Conservation (phyloP, 306 rosid species). For the Trifolium subterraneum region DNA sequence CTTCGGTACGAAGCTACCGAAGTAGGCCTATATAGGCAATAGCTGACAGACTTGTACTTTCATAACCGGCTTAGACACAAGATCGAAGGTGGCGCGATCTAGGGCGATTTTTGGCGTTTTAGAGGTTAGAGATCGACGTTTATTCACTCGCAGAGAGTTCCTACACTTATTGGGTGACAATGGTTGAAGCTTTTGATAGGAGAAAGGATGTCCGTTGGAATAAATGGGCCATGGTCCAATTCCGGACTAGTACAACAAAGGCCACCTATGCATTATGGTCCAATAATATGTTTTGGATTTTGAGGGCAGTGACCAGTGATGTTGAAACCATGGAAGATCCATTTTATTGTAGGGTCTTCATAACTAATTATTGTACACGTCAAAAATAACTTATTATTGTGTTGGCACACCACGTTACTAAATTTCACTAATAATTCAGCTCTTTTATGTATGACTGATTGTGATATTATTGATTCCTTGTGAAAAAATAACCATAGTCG, state of each 20-base stretch:
- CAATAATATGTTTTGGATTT: background rate
- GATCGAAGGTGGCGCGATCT: no score
- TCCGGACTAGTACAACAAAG: background rate
- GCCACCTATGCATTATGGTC: background rate
- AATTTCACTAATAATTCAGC: background rate
- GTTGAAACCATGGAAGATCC: background rate
- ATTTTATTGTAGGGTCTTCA: background rate
- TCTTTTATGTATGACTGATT: background rate
- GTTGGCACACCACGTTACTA: background rate
- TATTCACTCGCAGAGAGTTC: no score
- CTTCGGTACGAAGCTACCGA: no score
- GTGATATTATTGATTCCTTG: background rate
- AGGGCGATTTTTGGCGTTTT: no score
- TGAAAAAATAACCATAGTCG: no score
- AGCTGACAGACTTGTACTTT: no score
- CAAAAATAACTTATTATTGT: background rate
- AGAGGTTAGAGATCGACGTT: no score
- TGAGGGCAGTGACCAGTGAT: background rate
- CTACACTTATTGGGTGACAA: no score
- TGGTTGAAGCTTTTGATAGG: background rate
- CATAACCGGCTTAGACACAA: no score
- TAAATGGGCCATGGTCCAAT: background rate
- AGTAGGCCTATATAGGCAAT: no score
- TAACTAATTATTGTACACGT: background rate
- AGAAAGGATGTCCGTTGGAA: background rate